A percentile compares a stretch with the other conserved stretches of the same genome.
Conservation (phyloP, 2,329 filamentous ascomycete species). For the Trichoderma semiorbis region DNA sequence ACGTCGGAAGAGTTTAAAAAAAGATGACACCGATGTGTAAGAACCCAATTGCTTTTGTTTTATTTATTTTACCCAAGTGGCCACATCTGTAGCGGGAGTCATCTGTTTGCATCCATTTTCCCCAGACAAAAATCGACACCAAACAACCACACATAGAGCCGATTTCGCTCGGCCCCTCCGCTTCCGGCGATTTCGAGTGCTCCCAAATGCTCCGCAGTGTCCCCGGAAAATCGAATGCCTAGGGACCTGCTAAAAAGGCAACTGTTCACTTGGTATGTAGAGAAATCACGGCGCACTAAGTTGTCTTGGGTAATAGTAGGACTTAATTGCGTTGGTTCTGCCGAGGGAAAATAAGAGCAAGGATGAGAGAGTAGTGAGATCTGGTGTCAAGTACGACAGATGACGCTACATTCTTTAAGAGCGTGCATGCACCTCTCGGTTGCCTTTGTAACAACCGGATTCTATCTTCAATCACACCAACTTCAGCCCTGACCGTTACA, state of each 20-base stretch:
- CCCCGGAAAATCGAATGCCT: background rate
- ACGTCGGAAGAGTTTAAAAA: background rate
- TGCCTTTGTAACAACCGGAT: background rate
- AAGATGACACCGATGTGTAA: background rate
- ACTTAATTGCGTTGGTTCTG: background rate
- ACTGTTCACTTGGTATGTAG: background rate
- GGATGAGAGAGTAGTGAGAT: background rate
- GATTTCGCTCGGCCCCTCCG: background rate
- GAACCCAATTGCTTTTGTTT: background rate
- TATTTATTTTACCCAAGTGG: background rate
- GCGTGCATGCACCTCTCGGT: fast-evolving
- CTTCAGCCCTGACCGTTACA: background rate
- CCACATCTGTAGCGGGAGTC: background rate
- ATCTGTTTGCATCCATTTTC: background rate
- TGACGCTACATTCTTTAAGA: background rate
- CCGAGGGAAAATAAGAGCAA: background rate
- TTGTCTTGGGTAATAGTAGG: background rate
- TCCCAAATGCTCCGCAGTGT: background rate
- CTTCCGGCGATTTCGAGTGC: background rate
- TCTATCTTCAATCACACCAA: background rate
- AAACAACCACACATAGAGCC: background rate
- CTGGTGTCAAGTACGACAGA: background rate
- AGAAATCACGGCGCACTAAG: background rate
- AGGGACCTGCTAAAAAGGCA: background rate
- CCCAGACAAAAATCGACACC: background rate